Base-by-base conservation (phyloP, 352 stramenopile genomes). In the Phytophthora tentaculata region DNA sequence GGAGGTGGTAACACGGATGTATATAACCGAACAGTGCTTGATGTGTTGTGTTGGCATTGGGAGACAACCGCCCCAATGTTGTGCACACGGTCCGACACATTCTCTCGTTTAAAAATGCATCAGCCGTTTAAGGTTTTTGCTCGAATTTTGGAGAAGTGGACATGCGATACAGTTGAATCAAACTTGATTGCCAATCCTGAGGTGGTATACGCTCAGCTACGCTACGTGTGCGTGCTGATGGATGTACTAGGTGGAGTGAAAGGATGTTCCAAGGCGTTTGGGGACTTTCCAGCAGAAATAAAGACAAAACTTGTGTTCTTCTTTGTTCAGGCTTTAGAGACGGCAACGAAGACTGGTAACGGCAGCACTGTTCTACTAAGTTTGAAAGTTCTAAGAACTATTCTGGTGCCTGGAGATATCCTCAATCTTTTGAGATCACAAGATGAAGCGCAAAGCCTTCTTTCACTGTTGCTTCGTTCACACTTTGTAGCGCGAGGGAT, bases 21-120 rank as follows among this genome's bases (percentile, higher is more conserved):
- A 45, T 26, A 56, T 39, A 41, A 43, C 20, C 1, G 20, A 41
- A 64, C 28, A 32, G 57, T 45, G 8, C 5, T 81, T 5, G 61
- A 77, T 20, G 73, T 82, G 59, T 16, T 91, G 1, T 72, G 64
- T n/a, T 94, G 86, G 86, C 83, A 94, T 51, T 94, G 83, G 86
- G 80, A 75, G 14, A 60, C 73, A 24, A 73, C 68, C 1, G 74
- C 62, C 9, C 55, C 80, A 64, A 66, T 88, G 43, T 22, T 92
- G 57, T 91, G 83, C 59, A 70, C 77, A 4, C 79, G 86, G 16
- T 83, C 73, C 44, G 63, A 78, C 9, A 45, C 22, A 39, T 65
- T 70, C 1, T 61, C 76, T n/a, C 28, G 51, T 2, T 65, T 78
- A 17, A 65, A 69, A 54, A 80, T 74, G 51, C 47, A 58, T 5